Evolutionary conservation across 768 basidiomycete species (phyloP).

Genomic region (Dioszegia hungarica): DNA sequence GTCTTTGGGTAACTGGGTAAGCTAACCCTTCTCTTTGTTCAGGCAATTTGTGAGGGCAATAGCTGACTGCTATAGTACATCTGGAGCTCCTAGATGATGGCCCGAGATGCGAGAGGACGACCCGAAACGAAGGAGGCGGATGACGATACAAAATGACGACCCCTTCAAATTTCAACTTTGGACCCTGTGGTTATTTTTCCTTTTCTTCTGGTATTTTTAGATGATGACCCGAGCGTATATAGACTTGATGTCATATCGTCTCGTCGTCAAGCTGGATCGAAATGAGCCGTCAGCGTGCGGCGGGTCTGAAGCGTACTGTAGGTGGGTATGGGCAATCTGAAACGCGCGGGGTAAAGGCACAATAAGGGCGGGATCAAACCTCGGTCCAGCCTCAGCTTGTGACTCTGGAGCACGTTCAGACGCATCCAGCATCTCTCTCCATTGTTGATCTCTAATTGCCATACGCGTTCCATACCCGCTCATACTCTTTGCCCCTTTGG

Average conservation of each 20-base stretch:
- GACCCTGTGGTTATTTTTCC: background rate
- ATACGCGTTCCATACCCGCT: too few relatives aligned
- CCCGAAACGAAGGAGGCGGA: background rate
- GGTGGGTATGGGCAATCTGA: too few relatives aligned
- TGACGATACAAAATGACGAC: background rate
- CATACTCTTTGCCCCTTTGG: too few relatives aligned
- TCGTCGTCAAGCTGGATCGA: background rate
- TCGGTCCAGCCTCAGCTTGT: background rate
- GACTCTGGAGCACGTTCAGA: too few relatives aligned
- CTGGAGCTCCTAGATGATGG: conserved; percentile 9
- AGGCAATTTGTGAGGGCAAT: background rate
- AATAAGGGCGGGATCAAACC: conserved; percentile 5
- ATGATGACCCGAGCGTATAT: too few relatives aligned
- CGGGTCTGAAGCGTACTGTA: too few relatives aligned
- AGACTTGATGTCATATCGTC: conserved; percentile 10
- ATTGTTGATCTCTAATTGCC: too few relatives aligned
- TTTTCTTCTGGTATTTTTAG: background rate
- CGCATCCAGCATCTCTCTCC: too few relatives aligned
- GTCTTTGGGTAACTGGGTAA: conserved; percentile 44
- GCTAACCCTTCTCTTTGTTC: conserved; percentile 4
- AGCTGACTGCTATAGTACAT: conserved; percentile 7
- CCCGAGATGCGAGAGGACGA: background rate
- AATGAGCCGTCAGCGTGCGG: too few relatives aligned
- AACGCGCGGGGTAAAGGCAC: background rate
- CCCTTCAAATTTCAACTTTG: background rate